Evolutionary conservation across 306 rosid genomes (phyloP), one percentile per base, ranked within the genome.

Genomic region (Castanea mollissima): DNA sequence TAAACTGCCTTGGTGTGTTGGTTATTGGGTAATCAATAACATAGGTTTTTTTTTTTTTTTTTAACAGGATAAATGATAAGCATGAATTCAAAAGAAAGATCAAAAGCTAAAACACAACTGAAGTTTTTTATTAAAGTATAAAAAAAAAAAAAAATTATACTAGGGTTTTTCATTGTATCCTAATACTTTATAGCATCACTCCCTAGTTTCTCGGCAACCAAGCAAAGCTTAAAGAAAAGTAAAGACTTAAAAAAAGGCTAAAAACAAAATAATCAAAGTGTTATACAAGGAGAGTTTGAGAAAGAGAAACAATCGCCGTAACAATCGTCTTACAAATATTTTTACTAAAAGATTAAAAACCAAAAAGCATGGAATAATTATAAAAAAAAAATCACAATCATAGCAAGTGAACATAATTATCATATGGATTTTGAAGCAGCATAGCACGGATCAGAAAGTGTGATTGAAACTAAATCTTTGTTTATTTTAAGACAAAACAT

Each of bases 391-490:
- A 44, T 75, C 76, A 55, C 57, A 82, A 18, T 74, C 60, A 69
- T 32, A 74, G 64, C 55, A 60, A 60, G 60, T 59, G 15, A 21
- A 60, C 32, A 21, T 19, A 35, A 35, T 12, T 1, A 49, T 34
- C 72, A 35, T n/a, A 34, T 5, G 34, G 67, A 78, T 6, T n/a
- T 44, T 2, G 15, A 32, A 18, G 19, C 10, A 12, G 3, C 41
- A 32, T 32, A 62, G 63, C 70, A 80, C 65, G 58, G 78, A 80
- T 80, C 78, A 56, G 79, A 9, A 49, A 73, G 38, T 46, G 62
- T 20, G 35, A 49, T 51, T 76, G 20, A 12, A 67, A 74, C 57
- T 69, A 35, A 75, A 74, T 3, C 31, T 58, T n/a, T 46, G 58
- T 60, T 71, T 56, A 74, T 34, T 54, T 55, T 27, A 19, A 68